phyloP scores from a whole-genome alignment of 345 rosid species.

The Aegle marmelos region DNA sequence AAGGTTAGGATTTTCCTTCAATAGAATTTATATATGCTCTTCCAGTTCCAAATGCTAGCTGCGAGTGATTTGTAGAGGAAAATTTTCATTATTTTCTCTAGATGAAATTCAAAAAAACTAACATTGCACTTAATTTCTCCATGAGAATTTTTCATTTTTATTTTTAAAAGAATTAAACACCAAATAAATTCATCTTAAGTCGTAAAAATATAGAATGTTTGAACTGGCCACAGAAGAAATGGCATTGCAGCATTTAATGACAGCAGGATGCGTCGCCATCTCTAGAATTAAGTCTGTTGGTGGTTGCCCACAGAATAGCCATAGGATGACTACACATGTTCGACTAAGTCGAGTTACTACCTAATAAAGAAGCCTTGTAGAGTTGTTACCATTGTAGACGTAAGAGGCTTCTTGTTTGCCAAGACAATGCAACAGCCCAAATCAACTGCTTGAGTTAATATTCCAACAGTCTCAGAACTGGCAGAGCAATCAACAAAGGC shows the following conservation, averaged over 20 bases:
- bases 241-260: not conserved
- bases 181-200: not conserved
- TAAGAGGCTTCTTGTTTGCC: slow-evolving; percentile 94
- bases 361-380: not conserved
- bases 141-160: not conserved
- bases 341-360: not conserved
- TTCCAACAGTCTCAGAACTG: slow-evolving; percentile 50
- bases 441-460: slow-evolving; percentile 53
- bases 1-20: not conserved
- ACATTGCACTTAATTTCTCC: not conserved
- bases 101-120: not conserved
- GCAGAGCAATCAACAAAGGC: slow-evolving; percentile 89
- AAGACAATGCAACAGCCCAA: slow-evolving; percentile 73
- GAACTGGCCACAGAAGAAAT: not conserved
- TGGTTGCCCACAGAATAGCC: not conserved
- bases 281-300: not conserved
- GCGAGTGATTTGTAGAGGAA: not conserved
- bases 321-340: not conserved
- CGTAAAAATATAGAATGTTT: not conserved
- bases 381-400: slow-evolving; percentile 62
- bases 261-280: not conserved
- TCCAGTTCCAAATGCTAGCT: not conserved
- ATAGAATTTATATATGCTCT: not conserved
- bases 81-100: not conserved
- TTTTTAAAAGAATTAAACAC: not conserved